These are phyloP conservation scores for Dispira parvispora DNA, from an alignment of 192 early-diverging fungal species.

Conservation along the genomic window DNA sequence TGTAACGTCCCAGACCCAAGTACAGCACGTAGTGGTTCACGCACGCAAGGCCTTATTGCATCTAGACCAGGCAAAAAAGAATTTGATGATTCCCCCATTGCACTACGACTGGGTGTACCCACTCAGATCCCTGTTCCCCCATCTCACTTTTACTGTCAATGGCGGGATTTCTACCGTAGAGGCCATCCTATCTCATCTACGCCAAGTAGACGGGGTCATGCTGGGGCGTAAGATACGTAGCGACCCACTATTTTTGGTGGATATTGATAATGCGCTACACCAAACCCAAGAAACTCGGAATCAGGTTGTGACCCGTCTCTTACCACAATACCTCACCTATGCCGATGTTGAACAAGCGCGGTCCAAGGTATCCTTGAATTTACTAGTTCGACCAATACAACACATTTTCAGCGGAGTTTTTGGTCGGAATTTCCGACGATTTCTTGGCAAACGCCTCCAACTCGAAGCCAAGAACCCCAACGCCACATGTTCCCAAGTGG, in stretches of 20 bases:
- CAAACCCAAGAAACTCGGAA: not conserved
- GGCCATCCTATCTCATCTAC: conserved; percentile 18
- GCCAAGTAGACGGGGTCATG: conserved; percentile 45
- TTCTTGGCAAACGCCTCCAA: not conserved
- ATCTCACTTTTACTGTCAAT: conserved; percentile 39
- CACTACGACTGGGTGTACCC: conserved; percentile 40
- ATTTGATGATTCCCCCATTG: conserved; percentile 43
- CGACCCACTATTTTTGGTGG: conserved; percentile 44
- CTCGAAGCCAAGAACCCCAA: too few species aligned
- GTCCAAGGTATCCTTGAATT: not conserved
- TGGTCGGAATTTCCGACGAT: not conserved
- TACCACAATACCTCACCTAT: not conserved
- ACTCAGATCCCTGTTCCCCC: conserved; percentile 33
- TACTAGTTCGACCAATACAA: conserved; percentile 1
- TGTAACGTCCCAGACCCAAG: conserved; percentile 6
- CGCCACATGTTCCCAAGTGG: too few species aligned
- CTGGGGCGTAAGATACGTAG: conserved; percentile 51
- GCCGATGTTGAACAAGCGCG: not conserved
- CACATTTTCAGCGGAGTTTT: not conserved
- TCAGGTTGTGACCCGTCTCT: not conserved
- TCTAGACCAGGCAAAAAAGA: conserved; percentile 47
- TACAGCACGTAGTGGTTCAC: conserved; percentile 41
- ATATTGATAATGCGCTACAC: conserved; percentile 30
- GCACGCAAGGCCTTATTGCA: conserved; percentile 50
- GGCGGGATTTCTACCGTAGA: conserved; percentile 43